Percentiles rank a stretch among this genome's conserved stretches.
Conservation (phyloP, 2,329 filamentous ascomycete species). For the Epichloe hybrida region DNA sequence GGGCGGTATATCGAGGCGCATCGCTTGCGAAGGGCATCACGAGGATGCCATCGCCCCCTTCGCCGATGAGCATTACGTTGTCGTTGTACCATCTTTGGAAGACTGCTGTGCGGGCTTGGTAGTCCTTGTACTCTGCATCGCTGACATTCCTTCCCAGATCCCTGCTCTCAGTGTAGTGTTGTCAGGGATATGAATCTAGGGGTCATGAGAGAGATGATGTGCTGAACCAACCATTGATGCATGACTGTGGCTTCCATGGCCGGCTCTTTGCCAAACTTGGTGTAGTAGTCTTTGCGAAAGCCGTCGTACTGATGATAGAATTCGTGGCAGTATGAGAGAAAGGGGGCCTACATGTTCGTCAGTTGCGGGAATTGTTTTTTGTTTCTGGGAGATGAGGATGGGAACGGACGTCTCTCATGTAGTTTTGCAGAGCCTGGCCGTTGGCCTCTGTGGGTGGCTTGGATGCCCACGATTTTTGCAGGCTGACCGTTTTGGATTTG, state of each 20-base stretch:
- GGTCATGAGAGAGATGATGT: background rate
- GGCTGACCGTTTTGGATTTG: constrained; percentile 9
- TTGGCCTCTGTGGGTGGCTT: constrained; percentile 11
- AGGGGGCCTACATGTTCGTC: constrained; percentile 13
- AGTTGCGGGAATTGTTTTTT: background rate
- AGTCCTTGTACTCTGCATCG: constrained; percentile 12
- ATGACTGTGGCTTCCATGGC: constrained; percentile 17
- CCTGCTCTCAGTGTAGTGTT: constrained; percentile 9
- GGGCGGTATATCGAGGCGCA: constrained; percentile 9
- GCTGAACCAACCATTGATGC: constrained; percentile 16
- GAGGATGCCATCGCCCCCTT: constrained; percentile 9
- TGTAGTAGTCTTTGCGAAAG: constrained; percentile 15
- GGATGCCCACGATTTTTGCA: constrained; percentile 11
- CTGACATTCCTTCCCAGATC: constrained; percentile 11
- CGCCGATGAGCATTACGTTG: constrained; percentile 11
- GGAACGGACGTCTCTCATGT: constrained; percentile 16
- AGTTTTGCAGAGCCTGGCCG: constrained; percentile 13
- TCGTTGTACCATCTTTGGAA: constrained; percentile 21
- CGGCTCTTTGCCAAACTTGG: constrained; percentile 12
- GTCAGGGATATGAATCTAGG: background rate
- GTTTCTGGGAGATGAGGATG: background rate
- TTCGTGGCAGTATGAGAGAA: constrained; percentile 19
- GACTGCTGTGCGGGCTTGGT: constrained; percentile 12
- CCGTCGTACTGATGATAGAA: constrained; percentile 18
- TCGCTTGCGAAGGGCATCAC: constrained; percentile 13